Evolutionary conservation across 768 basidiomycete species (phyloP), one percentile per base, ranked within the genome.

Genomic region (Pisolithus orientalis): DNA sequence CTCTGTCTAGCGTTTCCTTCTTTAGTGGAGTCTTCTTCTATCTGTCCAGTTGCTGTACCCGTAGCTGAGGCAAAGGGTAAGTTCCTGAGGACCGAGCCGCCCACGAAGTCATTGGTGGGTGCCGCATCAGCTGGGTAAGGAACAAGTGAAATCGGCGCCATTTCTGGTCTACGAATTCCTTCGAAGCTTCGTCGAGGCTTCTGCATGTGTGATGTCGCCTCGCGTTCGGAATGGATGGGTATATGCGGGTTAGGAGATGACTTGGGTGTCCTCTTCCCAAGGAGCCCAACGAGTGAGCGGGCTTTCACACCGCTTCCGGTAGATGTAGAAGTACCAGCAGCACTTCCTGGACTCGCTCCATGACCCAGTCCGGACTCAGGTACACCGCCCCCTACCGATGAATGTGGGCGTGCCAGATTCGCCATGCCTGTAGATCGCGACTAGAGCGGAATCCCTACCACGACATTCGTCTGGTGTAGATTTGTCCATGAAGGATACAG

Each of bases 101-200:
- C 34, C 34, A 13, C 44, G 21, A n/a, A 6, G 10, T 28, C 44
- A 29, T 9, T 8, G 16, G 14, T 44, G 25, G 43, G 25, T 17
- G 14, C 44, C 5, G 16, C 28, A 27, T 4, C 16, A 17, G 37
- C 21, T 6, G 57, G 64, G 21, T 63, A 56, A 1, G 64, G 59
- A 55, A 63, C 53, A 28, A 63, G 61, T 32, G 63, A 63, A 21
- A 66, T 54, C 1, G 62, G 62, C 8, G 46, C 42, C 45, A 62
- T 49, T 46, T 54, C 53, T 0, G 64, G 64, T 31, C 62, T 55
- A 7, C 51, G 34, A 42, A 65, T 51, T 3, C 65, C 60, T 0
- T 65, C 62, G 2, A 65, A 65, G 49, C 56, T 65, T 2, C 58
- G 64, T 51, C 55, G 55, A 24, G 47, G 47, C 27, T 14, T 39